Conservation (phyloP, 257 asterid genomes). For the Ajuga chamaepitys region DNA sequence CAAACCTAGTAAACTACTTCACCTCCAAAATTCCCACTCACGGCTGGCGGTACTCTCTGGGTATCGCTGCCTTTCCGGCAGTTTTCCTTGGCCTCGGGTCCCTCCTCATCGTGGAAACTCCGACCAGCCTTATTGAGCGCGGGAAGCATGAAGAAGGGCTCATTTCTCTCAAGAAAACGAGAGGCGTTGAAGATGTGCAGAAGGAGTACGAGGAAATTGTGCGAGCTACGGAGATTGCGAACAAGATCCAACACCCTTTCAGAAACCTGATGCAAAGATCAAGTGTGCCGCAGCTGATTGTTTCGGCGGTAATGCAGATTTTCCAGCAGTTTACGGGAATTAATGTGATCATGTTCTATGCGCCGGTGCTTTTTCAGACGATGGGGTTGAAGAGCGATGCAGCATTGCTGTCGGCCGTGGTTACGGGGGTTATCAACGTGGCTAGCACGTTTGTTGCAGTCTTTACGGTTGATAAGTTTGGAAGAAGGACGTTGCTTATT, state of each 20-base stretch:
- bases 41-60: constrained; percentile 50
- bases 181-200: constrained; percentile 33
- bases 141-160: constrained; percentile 21
- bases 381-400: constrained; percentile 42
- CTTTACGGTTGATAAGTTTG: constrained; percentile 30
- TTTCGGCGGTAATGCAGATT: constrained; percentile 19
- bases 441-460: constrained; percentile 31
- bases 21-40: constrained; percentile 19
- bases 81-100: constrained; percentile 46
- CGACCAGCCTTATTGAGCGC: constrained; percentile 50
- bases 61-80: constrained; percentile 45
- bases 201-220: constrained; percentile 33
- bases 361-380: constrained; percentile 48
- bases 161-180: constrained; percentile 19
- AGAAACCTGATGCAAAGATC: constrained; percentile 23
- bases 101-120: constrained; percentile 40
- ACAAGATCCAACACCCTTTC: constrained; percentile 23
- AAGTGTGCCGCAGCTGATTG: constrained; percentile 22
- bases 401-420: constrained; percentile 34
- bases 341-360: constrained; percentile 47
- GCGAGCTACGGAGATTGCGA: constrained; percentile 25
- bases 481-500: constrained; percentile 30
- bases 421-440: constrained; percentile 35
- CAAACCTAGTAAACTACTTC: constrained; percentile 31
- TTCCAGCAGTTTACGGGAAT: constrained; percentile 60